Conservation (phyloP, 177 flowering plant species). For the Telopea speciosissima region DNA sequence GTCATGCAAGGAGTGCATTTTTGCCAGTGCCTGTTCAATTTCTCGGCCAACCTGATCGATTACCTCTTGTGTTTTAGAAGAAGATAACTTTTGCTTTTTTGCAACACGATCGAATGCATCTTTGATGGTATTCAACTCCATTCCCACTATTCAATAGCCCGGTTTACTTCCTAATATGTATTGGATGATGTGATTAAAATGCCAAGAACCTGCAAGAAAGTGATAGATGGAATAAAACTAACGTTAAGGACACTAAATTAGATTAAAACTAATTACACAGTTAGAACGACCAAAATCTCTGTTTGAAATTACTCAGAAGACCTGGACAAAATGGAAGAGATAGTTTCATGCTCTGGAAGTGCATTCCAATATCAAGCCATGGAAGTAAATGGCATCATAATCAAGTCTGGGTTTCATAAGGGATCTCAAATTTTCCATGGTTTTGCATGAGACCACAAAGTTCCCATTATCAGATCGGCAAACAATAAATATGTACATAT, state of each 20-base stretch:
- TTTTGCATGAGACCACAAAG: background rate
- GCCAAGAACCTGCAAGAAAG: slow-evolving; percentile 1
- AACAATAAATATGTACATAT: background rate
- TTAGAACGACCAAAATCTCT: background rate
- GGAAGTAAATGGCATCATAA: background rate
- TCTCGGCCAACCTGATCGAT: slow-evolving; percentile 52
- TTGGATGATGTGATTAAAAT: background rate
- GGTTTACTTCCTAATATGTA: background rate
- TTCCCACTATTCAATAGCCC: slow-evolving; percentile 11
- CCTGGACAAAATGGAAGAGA: background rate
- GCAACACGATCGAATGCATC: slow-evolving; percentile 78
- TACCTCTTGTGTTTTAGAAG: slow-evolving; percentile 57
- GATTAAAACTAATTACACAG: background rate
- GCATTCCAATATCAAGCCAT: background rate
- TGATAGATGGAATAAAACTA: background rate
- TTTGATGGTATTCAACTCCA: slow-evolving; percentile 66
- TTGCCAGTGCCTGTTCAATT: slow-evolving; percentile 44
- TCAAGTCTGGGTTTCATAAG: background rate
- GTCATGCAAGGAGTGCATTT: slow-evolving; percentile 29
- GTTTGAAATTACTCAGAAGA: background rate
- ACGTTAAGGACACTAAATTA: background rate
- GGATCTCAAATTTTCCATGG: background rate
- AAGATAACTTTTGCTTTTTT: slow-evolving; percentile 67
- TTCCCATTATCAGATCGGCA: background rate
- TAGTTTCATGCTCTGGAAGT: too few species aligned